phyloP scores from a whole-genome alignment of 2,329 filamentous ascomycete species.

The Ascochyta koolunga region DNA sequence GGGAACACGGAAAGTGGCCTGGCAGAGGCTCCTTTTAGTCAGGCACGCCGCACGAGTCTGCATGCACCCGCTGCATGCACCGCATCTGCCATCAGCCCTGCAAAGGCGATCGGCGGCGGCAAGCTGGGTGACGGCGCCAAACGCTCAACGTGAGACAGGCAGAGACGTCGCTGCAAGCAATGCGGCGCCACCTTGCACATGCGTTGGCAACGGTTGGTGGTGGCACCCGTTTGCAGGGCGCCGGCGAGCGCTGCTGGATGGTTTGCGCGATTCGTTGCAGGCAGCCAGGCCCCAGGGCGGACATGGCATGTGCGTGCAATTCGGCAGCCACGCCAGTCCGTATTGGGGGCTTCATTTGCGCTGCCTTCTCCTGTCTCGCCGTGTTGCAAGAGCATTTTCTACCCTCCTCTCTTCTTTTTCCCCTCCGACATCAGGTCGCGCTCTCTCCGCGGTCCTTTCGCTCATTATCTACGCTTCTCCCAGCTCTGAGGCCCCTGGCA shows the following conservation, averaged over 20 bases:
- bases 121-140: conserved; percentile 1
- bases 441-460: conserved; percentile 43
- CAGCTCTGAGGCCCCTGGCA: conserved; percentile 39
- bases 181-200: conserved; percentile 30
- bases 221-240: conserved; percentile 17
- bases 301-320: conserved; percentile 35
- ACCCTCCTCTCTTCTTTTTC: conserved; percentile 39
- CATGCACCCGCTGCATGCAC: conserved; percentile 15
- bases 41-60: conserved; percentile 29
- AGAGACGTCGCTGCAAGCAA: conserved; percentile 27
- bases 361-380: conserved; percentile 41
- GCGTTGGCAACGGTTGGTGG: conserved; percentile 17
- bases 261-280: conserved; percentile 20
- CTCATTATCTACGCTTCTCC: conserved; percentile 46
- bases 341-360: conserved; percentile 43
- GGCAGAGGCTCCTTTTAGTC: conserved; percentile 23
- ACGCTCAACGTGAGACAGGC: conserved; percentile 11
- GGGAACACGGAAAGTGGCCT: conserved; percentile 14
- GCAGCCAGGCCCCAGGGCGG: too few relatives aligned
- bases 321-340: conserved; percentile 34
- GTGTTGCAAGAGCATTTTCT: conserved; percentile 30
- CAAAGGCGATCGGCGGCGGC: conserved; percentile 5
- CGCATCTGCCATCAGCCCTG: conserved; percentile 15
- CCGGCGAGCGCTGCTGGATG: conserved; percentile 19
- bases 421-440: conserved; percentile 34